These are phyloP conservation scores for Bipolaris cookei DNA, from an alignment of 2,329 filamentous ascomycete species.

Conservation along the genomic window DNA sequence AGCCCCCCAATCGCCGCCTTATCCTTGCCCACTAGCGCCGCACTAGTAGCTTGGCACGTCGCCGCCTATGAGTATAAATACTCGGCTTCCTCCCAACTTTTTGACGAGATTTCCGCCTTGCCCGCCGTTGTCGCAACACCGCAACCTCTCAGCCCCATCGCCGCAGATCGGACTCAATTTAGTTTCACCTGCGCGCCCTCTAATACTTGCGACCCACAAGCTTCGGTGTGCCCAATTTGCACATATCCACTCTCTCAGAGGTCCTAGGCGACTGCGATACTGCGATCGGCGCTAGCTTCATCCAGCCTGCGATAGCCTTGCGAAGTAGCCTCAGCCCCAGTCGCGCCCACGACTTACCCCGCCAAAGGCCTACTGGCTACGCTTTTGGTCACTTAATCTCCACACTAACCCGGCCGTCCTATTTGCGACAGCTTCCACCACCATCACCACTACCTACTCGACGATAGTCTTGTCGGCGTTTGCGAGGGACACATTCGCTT, in stretches of 20 bases:
- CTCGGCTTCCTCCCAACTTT: conserved; percentile 31
- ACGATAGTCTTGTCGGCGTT: conserved; percentile 52
- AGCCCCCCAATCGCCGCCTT: conserved; percentile 15
- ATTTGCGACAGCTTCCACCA: conserved; percentile 30
- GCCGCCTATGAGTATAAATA: conserved; percentile 32
- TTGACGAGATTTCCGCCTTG: conserved; percentile 38
- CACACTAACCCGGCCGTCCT: conserved; percentile 35
- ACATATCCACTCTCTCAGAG: conserved; percentile 43
- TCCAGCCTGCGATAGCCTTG: conserved; percentile 35
- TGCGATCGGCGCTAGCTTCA: conserved; percentile 42
- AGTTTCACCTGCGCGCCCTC: conserved; percentile 40
- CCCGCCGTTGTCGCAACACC: conserved; percentile 36
- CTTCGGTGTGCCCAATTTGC: conserved; percentile 31
- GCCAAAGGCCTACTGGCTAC: conserved; percentile 54
- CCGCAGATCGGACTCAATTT: conserved; percentile 38
- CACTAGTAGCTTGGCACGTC: conserved; percentile 18
- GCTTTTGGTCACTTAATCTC: conserved; percentile 47
- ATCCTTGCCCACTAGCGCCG: conserved; percentile 17
- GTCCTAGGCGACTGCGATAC: conserved; percentile 32
- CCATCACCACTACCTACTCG: conserved; percentile 9
- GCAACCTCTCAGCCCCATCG: conserved; percentile 32
- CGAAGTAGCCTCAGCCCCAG: conserved; percentile 35
- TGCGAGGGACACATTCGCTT: conserved; percentile 96
- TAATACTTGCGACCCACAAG: conserved; percentile 37
- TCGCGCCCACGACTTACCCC: conserved; percentile 31